Evolutionary conservation across 257 asterid genomes (phyloP).

Genomic region (Coffea eugenioides): DNA sequence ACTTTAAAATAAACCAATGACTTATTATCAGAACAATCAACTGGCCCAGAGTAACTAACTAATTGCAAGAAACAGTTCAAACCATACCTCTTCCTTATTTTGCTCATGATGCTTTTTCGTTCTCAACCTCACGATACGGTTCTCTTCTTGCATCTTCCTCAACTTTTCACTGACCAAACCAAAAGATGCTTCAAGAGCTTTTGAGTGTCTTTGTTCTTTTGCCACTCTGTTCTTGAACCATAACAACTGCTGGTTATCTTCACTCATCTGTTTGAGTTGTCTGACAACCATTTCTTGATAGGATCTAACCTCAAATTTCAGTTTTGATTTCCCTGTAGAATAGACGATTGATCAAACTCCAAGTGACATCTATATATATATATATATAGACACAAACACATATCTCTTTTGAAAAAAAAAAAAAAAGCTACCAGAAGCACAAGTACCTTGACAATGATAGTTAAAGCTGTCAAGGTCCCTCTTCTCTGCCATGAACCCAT

Average conservation of each 20-base stretch:
- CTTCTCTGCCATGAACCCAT: conserved; percentile 41
- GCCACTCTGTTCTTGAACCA: conserved; percentile 43
- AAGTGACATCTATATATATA: not conserved
- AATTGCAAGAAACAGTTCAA: conserved; percentile 14
- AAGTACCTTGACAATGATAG: conserved; percentile 34
- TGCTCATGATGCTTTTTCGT: conserved; percentile 56
- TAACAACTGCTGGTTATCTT: conserved; percentile 63
- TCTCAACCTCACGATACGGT: conserved; percentile 37
- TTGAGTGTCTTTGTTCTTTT: conserved; percentile 44
- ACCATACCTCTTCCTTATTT: conserved; percentile 64
- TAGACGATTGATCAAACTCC: conserved; percentile 13
- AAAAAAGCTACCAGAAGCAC: not conserved
- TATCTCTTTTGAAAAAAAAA: too few species aligned
- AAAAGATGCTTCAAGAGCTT: conserved; percentile 46
- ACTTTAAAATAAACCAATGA: not conserved
- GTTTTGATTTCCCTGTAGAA: conserved; percentile 52
- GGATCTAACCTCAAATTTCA: conserved; percentile 57
- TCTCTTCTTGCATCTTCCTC: conserved; percentile 44
- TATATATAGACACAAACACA: too few species aligned
- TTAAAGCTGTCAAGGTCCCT: conserved; percentile 33
- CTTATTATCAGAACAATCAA: not conserved
- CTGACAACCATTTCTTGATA: conserved; percentile 56
- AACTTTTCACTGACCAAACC: conserved; percentile 35
- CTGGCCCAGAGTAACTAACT: not conserved
- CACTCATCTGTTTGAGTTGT: conserved; percentile 61